Base-by-base conservation (phyloP, 768 basidiomycete species). In the Xerocomus spinulosus region DNA sequence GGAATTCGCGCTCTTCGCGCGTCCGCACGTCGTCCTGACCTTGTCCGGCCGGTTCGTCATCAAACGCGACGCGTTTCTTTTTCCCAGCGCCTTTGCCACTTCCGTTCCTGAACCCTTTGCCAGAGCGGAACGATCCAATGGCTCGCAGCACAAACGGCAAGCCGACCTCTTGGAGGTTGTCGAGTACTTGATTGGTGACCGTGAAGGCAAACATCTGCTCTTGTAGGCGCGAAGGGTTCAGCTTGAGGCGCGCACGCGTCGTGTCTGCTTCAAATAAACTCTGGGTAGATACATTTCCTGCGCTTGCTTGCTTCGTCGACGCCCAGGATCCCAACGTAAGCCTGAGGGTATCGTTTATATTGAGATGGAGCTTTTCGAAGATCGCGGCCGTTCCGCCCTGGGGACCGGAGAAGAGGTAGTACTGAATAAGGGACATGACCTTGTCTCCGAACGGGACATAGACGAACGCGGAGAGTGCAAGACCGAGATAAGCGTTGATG, bases 141-240 rank as follows among this genome's bases (percentile, higher is more conserved):
- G 73, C 80, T 25, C 90, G 79, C 49, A 83, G 66, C 21, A 94
- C 62, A 56, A 77, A 92, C 3, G 95, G 95, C 18, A 96, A 68
- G 3, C 83, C 87, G 46, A 94, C 73, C 60, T 96, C 94, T 43
- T 75, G 68, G 61, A 91, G 81, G 0, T 83, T 82, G 58, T 87
- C 82, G 57, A 91, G 65, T 25, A 81, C 79, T 69, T 97, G 94
- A 61, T 88, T 90, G 18, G 92, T 95, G 0, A 94, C 92, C 18
- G 82, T 83, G 61, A 83, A 91, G 14, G 94, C 93, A 59, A 96
- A 94, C 80, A 97, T 87, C 72, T 98, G 92, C 34, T 87, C 85
- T 64, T 85, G 79, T 46, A 98, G 71, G 48, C 95, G 74, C 39
- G 73, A 73, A 8, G 85, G 79, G 50, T 82, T 81, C 15, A 87